Evolutionary conservation across 2,329 filamentous ascomycete genomes (phyloP), one percentile per base, ranked within the genome.

Genomic region (Exophiala sp.): DNA sequence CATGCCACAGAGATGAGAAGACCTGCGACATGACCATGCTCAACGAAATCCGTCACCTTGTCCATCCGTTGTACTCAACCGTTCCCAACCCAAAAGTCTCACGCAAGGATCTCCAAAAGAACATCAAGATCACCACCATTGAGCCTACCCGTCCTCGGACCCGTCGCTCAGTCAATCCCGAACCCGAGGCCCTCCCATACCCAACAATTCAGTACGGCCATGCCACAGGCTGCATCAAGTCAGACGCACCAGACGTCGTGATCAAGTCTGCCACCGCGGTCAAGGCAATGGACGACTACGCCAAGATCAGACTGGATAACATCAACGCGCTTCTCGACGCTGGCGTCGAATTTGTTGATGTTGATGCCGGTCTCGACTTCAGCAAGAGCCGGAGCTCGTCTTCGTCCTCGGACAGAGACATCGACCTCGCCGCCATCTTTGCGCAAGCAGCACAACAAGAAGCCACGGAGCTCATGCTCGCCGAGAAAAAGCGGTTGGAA

Each of bases 31-130:
- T n/a, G 9, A 24, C 20, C 12, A 40, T 51, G 33, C 50, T 59
- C n/a, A 45, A 54, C 8, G 41, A 59, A 12, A 49, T 57, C 36
- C 53, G 57, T 42, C 18, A 33, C 4, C 40, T 45, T 6, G 42
- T 54, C 7, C 47, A 59, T 39, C 46, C 50, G 2, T 5, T 56
- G 9, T 53, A 56, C 50, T 56, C 57, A 6, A n/a, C 42, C 1
- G 39, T 59, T 1, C 42, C 41, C 7, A 16, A 20, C 8, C 33
- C 45, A 16, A 36, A 35, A 8, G 32, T 24, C 2, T 16, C 39
- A 3, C 29, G 18, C 10, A n/a, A 40, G n/a, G 36, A 45, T 1
- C 45, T 55, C 3, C 14, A 24, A 5, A 49, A 47, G 35, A 47
- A 40, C n/a, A 29, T 55, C 40, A 54, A 58, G 40, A 45, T 57